Percentiles rank a stretch among this genome's conserved stretches.
phyloP scores from a whole-genome alignment of 2,329 filamentous ascomycete species.

The Cladosporium oxysporum region DNA sequence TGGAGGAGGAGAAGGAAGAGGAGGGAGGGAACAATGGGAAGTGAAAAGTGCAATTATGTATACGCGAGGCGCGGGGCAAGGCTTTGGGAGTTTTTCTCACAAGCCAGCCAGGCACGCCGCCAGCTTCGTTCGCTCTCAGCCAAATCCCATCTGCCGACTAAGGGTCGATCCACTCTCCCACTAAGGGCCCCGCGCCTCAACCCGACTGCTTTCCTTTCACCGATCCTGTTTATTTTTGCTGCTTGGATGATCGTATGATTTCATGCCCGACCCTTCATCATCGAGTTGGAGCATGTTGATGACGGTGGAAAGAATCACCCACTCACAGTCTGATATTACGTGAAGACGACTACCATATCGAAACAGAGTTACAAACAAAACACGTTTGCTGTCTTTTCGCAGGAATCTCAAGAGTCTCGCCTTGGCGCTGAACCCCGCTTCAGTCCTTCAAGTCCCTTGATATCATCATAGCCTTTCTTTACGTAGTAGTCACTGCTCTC shows the following conservation, averaged over 20 bases:
- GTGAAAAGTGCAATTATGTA: constrained; percentile 6
- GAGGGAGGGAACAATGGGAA: background rate
- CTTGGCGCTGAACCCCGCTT: background rate
- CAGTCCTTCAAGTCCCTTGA: background rate
- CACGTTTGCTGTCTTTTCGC: background rate
- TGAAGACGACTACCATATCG: background rate
- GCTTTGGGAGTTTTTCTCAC: background rate
- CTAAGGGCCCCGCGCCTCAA: background rate
- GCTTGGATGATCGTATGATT: too few species aligned
- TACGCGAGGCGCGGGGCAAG: background rate
- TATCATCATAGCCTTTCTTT: background rate
- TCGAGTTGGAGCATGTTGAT: too few species aligned
- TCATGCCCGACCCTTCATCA: background rate
- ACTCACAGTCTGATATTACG: background rate
- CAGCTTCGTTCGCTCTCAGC: background rate
- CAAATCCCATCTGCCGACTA: background rate
- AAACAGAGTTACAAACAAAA: background rate
- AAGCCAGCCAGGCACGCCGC: background rate
- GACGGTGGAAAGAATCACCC: background rate
- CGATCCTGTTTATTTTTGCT: background rate
- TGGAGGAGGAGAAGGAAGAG: background rate
- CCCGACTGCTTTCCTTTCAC: background rate
- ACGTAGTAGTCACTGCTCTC: background rate
- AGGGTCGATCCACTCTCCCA: background rate
- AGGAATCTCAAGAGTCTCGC: background rate